Evolutionary conservation across 2,329 filamentous ascomycete genomes (phyloP).

Genomic region (Aspergillus felis): DNA sequence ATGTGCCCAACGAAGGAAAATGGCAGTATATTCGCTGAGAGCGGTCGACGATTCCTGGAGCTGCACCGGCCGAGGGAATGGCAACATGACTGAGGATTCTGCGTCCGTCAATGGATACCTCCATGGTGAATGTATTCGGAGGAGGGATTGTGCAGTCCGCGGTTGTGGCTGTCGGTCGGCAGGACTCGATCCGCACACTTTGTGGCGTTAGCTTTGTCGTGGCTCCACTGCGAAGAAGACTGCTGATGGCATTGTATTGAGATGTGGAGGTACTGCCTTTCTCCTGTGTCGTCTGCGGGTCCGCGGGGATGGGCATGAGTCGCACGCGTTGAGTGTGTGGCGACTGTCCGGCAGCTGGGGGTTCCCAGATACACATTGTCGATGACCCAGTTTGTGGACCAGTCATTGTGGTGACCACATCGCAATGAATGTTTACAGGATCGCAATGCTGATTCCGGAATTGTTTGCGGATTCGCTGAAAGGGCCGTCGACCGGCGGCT

Average conservation of each 20-base stretch:
- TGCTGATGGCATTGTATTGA: constrained; percentile 21
- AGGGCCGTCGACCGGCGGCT: constrained; percentile 9
- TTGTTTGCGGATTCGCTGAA: constrained; percentile 20
- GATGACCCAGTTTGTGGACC: constrained; percentile 2
- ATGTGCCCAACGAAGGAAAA: constrained; percentile 27
- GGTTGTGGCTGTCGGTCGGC: constrained; percentile 9
- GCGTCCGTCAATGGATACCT: constrained; percentile 19
- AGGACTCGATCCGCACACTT: constrained; percentile 10
- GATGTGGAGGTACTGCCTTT: constrained; percentile 13
- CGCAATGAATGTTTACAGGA: constrained; percentile 28
- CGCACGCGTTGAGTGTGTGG: background rate
- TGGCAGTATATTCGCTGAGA: constrained; percentile 24
- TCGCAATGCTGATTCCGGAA: constrained; percentile 35
- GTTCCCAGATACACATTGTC: constrained; percentile 17
- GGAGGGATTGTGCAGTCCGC: constrained; percentile 8
- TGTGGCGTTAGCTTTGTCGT: background rate
- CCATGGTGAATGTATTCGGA: constrained; percentile 6
- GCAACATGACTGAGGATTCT: constrained; percentile 18
- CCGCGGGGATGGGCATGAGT: background rate
- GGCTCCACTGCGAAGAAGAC: constrained; percentile 8
- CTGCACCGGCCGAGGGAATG: constrained; percentile 7
- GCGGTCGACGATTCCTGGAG: constrained; percentile 3
- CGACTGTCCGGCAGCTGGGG: background rate
- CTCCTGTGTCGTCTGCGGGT: too few relatives aligned
- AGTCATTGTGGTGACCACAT: constrained; percentile 18